Evolutionary conservation across 306 rosid species (phyloP).

Genomic region (Vicia sativa): DNA sequence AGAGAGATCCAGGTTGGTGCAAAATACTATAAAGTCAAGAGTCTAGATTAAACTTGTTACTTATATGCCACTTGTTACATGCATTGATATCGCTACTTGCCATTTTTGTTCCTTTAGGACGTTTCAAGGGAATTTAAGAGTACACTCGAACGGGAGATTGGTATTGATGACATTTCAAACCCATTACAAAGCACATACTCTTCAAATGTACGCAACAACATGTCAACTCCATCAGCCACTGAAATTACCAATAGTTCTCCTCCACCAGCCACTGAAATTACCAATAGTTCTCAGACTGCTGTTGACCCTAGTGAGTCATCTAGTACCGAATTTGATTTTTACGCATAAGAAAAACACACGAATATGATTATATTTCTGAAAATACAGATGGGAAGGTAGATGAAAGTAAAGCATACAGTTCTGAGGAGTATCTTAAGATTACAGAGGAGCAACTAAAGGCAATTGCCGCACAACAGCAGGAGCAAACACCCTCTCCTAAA

Average conservation of each 20-base stretch:
- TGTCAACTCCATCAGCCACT: conserved; percentile 56
- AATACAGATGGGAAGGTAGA: conserved; percentile 53
- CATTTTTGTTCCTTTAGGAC: conserved; percentile 55
- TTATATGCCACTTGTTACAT: conserved; percentile 27
- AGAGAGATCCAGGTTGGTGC: conserved; percentile 85
- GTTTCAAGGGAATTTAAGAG: conserved; percentile 96
- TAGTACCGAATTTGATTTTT: background rate
- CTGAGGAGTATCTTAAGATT: conserved; percentile 80
- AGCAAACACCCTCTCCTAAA: conserved; percentile 43
- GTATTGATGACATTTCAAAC: conserved; percentile 80
- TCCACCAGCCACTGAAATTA: conserved; percentile 49
- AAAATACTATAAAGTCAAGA: conserved; percentile 1
- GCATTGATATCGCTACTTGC: conserved; percentile 26
- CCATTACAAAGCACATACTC: conserved; percentile 53
- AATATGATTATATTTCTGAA: conserved; percentile 26
- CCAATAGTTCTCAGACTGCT: conserved; percentile 47
- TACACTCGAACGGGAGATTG: conserved; percentile 97
- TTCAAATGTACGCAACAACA: conserved; percentile 39
- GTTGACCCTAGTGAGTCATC: conserved; percentile 80
- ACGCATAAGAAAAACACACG: background rate
- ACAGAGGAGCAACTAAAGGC: conserved; percentile 87
- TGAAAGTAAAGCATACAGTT: conserved; percentile 61
- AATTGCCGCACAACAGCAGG: conserved; percentile 54
- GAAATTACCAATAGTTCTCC: conserved; percentile 48
- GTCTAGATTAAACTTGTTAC: conserved; percentile 5